Base-by-base conservation (phyloP, 225 moss, liverwort and hornwort species). In the Lunularia cruciata region DNA sequence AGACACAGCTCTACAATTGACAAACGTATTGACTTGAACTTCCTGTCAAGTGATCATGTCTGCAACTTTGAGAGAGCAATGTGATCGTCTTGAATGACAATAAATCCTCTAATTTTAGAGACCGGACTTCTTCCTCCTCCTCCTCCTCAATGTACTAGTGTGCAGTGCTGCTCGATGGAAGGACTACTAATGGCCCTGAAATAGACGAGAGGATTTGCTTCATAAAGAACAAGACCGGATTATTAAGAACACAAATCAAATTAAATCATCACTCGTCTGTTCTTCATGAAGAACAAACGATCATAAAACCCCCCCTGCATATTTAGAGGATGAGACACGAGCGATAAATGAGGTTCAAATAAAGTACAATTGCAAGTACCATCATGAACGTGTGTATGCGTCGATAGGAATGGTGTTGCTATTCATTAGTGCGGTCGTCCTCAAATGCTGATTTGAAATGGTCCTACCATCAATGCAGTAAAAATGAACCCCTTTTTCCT, bases 21-120 rank as follows among this genome's bases (percentile, higher is more conserved):
- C 23, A 39, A 60, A 60, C 60, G 40, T 39, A 13, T 35, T 4
- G 38, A 25, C n/a, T 12, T 60, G 4, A 36, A 60, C 0, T 60
- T 18, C 4, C 59, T 60, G 59, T 11, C n/a, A 15, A 35, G 36
- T 22, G 18, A 60, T 60, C 59, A 20, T n/a, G 59, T 57, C 57
- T 6, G n/a, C n/a, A n/a, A n/a, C n/a, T n/a, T n/a, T n/a, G n/a
- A n/a, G n/a, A n/a, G n/a, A 20, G 25, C 51, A 20, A 51, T 51
- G 51, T 20, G 2, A 23, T 5, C 51, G 51, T 14, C 57, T 60
- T 60, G 26, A 10, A 63, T 42, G 63, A 46, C 63, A 40, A 12
- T 15, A 43, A 39, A 25, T 25, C 45, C 42, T 27, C 63, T 63
- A 63, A 63, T 16, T 46, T 63, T 63, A 63, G 63, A 25, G 63